Evolutionary conservation across 2,329 filamentous ascomycete genomes (phyloP), one percentile per base, ranked within the genome.

Genomic region (Penicillium decumbens): DNA sequence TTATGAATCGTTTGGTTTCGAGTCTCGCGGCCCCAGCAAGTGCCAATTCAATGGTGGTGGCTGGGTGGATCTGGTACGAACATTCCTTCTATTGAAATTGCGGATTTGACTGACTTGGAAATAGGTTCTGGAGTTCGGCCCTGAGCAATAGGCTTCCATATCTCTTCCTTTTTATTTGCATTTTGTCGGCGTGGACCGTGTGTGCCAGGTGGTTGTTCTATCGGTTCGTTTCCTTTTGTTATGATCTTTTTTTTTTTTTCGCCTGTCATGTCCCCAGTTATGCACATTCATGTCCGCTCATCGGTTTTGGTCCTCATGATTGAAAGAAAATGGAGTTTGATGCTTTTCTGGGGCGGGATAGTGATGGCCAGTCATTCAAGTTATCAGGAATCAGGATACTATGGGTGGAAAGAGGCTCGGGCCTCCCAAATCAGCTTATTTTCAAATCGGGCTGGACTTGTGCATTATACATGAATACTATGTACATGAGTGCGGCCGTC

Each of bases 31-130:
- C 0, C 73, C 77, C 43, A 93, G 89, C 67, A 73, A 80, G 51
- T 85, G 82, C 43, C 76, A 80, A 50, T 90, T 89, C 71, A 87
- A 84, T 18, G 89, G 89, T 32, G 88, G 89, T 28, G 84, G 82
- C 15, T 95, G 90, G 89, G 78, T 82, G 59, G 84, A 93, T 66
- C 83, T 95, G 88, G 87, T 90, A 67, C 68, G 77, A 56, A 20
- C 15, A 50, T 8, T 38, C 29, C 38, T 37, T 20, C 6, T 15
- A 13, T 28, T 10, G 8, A 25, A 4, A 2, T 8, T n/a, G 7
- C 12, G 38, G 27, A n/a, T 25, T n/a, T n/a, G 27, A 40, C 38
- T 32, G 12, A 32, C n/a, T 43, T 32, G 8, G 18, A 10, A 35
- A 29, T 47, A 71, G 68, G 47, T 67, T 28, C 46, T 67, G 47